Evolutionary conservation across 495 filamentous ascomycete genomes (phyloP).

Genomic region (Neurospora sp.): DNA sequence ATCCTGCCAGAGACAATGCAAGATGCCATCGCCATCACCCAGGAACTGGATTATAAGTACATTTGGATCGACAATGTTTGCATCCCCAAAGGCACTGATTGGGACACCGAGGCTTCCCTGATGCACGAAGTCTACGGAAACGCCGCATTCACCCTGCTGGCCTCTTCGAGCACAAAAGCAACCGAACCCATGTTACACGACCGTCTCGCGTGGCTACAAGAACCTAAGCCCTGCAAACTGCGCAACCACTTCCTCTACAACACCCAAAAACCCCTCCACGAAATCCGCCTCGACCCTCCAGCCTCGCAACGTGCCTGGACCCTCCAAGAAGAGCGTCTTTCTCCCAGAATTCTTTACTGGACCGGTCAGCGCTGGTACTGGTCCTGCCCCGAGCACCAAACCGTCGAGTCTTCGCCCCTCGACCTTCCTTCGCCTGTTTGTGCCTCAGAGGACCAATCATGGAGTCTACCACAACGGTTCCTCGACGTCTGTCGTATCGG

Average conservation of each 20-base stretch:
- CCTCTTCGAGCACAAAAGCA: slow-evolving; percentile 21
- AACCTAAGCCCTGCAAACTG: slow-evolving; percentile 15
- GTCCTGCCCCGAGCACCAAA: slow-evolving; percentile 21
- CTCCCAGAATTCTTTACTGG: slow-evolving; percentile 24
- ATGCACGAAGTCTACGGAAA: slow-evolving; percentile 29
- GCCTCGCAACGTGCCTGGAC: slow-evolving; percentile 22
- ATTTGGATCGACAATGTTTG: slow-evolving; percentile 26
- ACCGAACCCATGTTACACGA: slow-evolving; percentile 16
- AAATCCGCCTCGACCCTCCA: slow-evolving; percentile 15
- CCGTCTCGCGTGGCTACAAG: slow-evolving; percentile 18
- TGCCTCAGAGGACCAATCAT: neutral
- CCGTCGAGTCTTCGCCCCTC: slow-evolving; percentile 11
- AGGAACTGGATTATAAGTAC: slow-evolving; percentile 12
- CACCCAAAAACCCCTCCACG: slow-evolving; percentile 11
- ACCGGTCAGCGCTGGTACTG: slow-evolving; percentile 21
- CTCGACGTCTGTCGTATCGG: slow-evolving; percentile 18
- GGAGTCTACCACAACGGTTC: slow-evolving; percentile 19
- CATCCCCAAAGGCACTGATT: slow-evolving; percentile 25
- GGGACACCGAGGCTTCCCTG: slow-evolving; percentile 19
- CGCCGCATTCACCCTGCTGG: slow-evolving; percentile 21
- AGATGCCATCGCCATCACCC: slow-evolving; percentile 16
- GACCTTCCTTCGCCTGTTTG: neutral
- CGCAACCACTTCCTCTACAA: slow-evolving; percentile 18
- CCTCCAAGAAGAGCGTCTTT: slow-evolving; percentile 24
- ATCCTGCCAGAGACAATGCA: slow-evolving; percentile 20